A percentile compares a stretch with the other conserved stretches of the same genome.
Evolutionary conservation across 805 yeast species (phyloP).

Genomic region (Kregervanrija delftensis): DNA sequence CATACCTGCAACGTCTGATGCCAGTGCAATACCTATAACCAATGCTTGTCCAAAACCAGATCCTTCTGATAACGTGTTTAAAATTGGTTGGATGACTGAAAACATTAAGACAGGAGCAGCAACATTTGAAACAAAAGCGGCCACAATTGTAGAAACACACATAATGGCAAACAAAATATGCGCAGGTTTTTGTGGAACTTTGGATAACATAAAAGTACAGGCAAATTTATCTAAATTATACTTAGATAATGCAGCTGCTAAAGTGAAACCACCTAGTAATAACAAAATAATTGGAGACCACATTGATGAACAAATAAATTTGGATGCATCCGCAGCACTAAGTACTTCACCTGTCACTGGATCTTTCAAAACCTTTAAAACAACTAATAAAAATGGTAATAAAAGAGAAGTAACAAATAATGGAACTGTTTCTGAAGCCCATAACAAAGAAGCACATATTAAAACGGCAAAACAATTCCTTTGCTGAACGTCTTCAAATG

Average conservation of each 20-base stretch:
- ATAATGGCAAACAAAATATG: constrained; percentile 71
- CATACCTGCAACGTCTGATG: constrained; percentile 95
- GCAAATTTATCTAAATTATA: constrained; percentile 81
- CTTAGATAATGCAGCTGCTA: constrained; percentile 92
- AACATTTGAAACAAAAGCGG: constrained; percentile 96
- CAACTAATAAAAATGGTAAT: constrained; percentile 75
- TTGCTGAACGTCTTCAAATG: constrained; percentile 58
- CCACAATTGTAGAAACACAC: constrained; percentile 77
- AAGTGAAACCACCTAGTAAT: constrained; percentile 85
- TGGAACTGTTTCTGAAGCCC: constrained; percentile 97
- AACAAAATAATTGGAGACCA: constrained; percentile 93
- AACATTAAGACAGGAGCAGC: constrained; percentile 95
- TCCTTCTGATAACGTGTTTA: constrained; percentile 74
- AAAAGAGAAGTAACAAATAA: constrained; percentile 81
- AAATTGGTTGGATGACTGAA: constrained; percentile 84
- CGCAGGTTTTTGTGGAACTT: constrained; percentile 83
- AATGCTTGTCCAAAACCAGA: constrained; percentile 77
- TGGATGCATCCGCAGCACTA: constrained; percentile 63
- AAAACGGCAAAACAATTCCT: constrained; percentile 79
- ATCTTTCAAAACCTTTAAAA: constrained; percentile 61
- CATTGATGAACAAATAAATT: constrained; percentile 78
- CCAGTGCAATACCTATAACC: constrained; percentile 85
- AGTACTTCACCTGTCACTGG: constrained; percentile 43
- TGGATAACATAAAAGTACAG: constrained; percentile 73
- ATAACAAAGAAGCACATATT: constrained; percentile 71